Evolutionary conservation across 1,284 basidiomycete genomes (phyloP).

Genomic region (Trichosporon ovoides): DNA sequence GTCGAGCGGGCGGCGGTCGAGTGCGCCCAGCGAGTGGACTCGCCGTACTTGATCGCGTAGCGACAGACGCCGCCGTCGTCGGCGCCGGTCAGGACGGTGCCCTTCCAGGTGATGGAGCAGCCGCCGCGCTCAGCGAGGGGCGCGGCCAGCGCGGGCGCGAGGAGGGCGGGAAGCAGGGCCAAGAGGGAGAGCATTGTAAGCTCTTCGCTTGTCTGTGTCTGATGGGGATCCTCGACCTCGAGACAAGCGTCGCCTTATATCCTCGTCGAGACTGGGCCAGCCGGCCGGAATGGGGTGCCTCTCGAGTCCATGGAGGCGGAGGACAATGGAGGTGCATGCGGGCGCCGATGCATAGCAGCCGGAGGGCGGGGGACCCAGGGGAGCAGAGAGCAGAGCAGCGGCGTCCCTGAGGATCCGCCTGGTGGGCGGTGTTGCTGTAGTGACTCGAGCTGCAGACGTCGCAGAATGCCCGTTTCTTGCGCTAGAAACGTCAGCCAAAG

Average conservation of each 20-base stretch:
- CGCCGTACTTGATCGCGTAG: slow-evolving; percentile 33
- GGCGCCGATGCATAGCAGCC: too few species aligned
- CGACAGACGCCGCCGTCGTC: slow-evolving; percentile 20
- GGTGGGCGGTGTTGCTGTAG: not conserved
- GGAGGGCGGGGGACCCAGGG: too few species aligned
- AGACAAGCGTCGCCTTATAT: not conserved
- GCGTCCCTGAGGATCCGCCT: not conserved
- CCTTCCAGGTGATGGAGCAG: slow-evolving; percentile 1
- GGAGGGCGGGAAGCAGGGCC: not conserved
- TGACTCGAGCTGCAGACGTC: not conserved
- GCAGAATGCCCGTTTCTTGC: not conserved
- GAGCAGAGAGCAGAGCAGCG: not conserved
- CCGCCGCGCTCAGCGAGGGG: not conserved
- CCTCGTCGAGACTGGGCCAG: not conserved
- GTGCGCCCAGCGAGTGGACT: slow-evolving; percentile 27
- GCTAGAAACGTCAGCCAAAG: not conserved
- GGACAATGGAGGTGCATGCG: too few species aligned
- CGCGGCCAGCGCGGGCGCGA: not conserved
- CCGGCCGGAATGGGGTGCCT: too few species aligned
- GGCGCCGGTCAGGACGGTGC: not conserved
- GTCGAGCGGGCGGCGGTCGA: slow-evolving; percentile 9
- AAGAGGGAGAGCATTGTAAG: slow-evolving; percentile 4
- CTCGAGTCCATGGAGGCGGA: too few species aligned
- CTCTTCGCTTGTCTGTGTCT: not conserved
- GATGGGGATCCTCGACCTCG: not conserved